A percentile compares a stretch with the other conserved stretches of the same genome.
Conservation (phyloP, 192 early-diverging fungal species). For the Chytriomyces hyalinus region DNA sequence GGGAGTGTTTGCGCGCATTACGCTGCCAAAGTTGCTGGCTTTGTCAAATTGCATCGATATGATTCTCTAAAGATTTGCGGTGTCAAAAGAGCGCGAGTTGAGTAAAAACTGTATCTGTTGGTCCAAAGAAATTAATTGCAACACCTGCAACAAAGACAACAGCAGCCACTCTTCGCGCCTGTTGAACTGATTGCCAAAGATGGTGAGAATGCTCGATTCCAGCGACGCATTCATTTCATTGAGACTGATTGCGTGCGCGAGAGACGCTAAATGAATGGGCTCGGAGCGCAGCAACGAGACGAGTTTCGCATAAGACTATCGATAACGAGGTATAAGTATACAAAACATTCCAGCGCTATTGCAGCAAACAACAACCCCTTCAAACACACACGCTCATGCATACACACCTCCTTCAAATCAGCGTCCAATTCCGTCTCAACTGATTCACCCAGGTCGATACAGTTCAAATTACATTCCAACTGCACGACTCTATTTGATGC, state of each 20-base stretch:
- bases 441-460: no score
- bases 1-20: constrained; percentile 93
- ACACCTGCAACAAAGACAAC: constrained; percentile 93
- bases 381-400: no score
- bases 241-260: constrained; percentile 82
- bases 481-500: not conserved
- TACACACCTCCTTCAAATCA: no score
- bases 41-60: constrained; percentile 89
- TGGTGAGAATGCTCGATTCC: constrained; percentile 95
- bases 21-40: constrained; percentile 80
- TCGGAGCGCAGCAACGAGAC: constrained; percentile 93
- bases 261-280: constrained; percentile 86
- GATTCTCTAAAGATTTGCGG: constrained; percentile 60
- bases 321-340: no score
- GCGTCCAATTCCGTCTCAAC: no score
- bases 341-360: no score
- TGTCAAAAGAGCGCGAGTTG: constrained; percentile 1
- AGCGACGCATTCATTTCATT: constrained; percentile 92
- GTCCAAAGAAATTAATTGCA: not conserved
- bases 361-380: constrained; percentile 19
- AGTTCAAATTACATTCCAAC: no score
- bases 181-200: constrained; percentile 97
- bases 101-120: not conserved
- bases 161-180: constrained; percentile 93
- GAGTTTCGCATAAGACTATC: constrained; percentile 87